Conservation (phyloP, 306 rosid species). For the Dalbergia cultrata region DNA sequence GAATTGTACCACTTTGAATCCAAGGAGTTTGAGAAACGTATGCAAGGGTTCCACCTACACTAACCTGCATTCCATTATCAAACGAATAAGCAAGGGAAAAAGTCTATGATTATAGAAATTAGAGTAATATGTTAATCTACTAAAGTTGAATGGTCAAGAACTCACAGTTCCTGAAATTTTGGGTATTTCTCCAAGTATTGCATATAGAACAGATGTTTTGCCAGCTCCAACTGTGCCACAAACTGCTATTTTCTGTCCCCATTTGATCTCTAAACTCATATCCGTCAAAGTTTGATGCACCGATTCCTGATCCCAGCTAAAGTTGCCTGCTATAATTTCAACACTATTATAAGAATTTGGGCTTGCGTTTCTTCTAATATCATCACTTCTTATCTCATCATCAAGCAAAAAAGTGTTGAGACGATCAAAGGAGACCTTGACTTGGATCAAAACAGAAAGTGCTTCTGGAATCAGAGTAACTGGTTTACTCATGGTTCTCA, state of each 20-base stretch:
- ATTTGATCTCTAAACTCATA: conserved; percentile 48
- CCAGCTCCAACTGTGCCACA: conserved; percentile 77
- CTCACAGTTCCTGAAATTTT: conserved; percentile 63
- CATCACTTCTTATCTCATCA: conserved; percentile 58
- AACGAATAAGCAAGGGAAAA: neutral
- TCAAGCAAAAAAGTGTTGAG: conserved; percentile 65
- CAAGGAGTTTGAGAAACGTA: conserved; percentile 73
- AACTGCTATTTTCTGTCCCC: conserved; percentile 67
- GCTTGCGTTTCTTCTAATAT: conserved; percentile 30
- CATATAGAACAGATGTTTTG: conserved; percentile 65
- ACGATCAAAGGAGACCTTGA: conserved; percentile 68
- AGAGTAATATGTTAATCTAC: neutral
- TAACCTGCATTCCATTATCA: conserved; percentile 53
- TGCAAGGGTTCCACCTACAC: conserved; percentile 60
- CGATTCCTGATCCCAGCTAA: conserved; percentile 63
- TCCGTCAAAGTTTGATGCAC: conserved; percentile 51
- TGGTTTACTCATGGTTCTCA: conserved; percentile 66
- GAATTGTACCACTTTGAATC: conserved; percentile 81
- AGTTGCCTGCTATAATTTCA: conserved; percentile 52
- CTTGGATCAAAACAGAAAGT: conserved; percentile 68
- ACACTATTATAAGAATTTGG: conserved; percentile 31
- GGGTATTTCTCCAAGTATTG: conserved; percentile 72
- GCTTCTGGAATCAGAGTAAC: conserved; percentile 73
- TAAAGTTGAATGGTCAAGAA: conserved; percentile 1
- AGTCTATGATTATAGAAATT: neutral